Conservation (phyloP, 2,329 filamentous ascomycete genomes). For the Fusarium sp. region DNA sequence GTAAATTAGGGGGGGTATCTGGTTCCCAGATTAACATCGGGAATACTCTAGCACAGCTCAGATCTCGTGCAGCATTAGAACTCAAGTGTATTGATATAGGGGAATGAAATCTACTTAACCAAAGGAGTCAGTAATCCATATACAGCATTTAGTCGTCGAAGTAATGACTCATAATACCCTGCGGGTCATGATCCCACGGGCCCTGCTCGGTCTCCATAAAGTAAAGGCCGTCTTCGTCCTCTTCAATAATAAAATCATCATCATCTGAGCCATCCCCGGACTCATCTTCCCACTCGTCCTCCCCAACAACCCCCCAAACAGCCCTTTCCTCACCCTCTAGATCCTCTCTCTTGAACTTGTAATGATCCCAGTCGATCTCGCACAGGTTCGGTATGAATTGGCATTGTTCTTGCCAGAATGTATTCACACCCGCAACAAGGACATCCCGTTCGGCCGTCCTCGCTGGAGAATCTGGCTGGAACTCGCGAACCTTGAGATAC, state of each 20-base stretch:
- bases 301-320: constrained; percentile 25
- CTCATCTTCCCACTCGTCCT: constrained; percentile 37
- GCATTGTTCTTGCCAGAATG: constrained; percentile 18
- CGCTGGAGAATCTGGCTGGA: neutral
- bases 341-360: constrained; percentile 28
- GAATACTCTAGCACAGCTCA: neutral
- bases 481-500: constrained; percentile 19
- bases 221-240: neutral
- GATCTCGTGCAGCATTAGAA: neutral
- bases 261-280: constrained; percentile 8
- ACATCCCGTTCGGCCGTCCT: neutral
- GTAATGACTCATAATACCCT: too few species aligned
- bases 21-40: neutral
- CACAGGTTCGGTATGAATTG: constrained; percentile 21
- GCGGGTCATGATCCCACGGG: too few species aligned
- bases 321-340: constrained; percentile 25
- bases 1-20: neutral
- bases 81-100: neutral
- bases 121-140: neutral
- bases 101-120: neutral
- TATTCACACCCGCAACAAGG: constrained; percentile 14
- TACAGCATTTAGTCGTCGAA: too few species aligned
- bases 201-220: neutral
- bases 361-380: constrained; percentile 36
- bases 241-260: neutral